These are phyloP conservation scores for Trifolium dubium DNA, from an alignment of 306 rosid genomes.

Conservation along the genomic window DNA sequence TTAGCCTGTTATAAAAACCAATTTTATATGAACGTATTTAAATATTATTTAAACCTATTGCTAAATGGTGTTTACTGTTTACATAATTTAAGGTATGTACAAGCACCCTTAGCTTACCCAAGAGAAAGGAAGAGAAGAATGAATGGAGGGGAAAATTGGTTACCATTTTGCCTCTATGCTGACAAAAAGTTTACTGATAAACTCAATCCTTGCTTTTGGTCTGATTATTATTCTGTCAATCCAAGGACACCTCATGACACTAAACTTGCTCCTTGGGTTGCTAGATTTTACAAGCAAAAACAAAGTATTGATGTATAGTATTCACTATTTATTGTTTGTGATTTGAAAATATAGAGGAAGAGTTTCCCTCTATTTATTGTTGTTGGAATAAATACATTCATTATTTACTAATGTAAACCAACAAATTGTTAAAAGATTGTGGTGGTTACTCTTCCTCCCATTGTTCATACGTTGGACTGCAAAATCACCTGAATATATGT, in stretches of 20 bases:
- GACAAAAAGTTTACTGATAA: constrained; percentile 58
- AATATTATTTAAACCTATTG: not conserved
- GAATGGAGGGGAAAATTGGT: constrained; percentile 91
- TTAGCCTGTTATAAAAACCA: too few species aligned
- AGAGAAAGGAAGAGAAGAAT: constrained; percentile 84
- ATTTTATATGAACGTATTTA: too few species aligned
- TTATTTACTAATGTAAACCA: not conserved
- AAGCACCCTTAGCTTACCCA: constrained; percentile 91
- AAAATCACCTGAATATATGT: too few species aligned
- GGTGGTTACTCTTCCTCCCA: too few species aligned
- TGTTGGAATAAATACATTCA: not conserved
- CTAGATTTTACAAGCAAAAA: constrained; percentile 65
- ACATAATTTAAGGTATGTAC: constrained; percentile 68
- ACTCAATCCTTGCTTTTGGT: constrained; percentile 78
- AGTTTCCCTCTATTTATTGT: not conserved
- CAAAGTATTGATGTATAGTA: constrained; percentile 30
- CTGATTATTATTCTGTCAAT: constrained; percentile 71
- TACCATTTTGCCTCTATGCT: constrained; percentile 78
- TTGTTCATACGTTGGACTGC: too few species aligned
- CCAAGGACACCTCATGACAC: constrained; percentile 71
- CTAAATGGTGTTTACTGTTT: constrained; percentile 22
- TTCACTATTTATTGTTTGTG: not conserved
- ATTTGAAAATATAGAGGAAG: not conserved
- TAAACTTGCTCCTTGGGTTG: constrained; percentile 91
- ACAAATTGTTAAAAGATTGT: too few species aligned